Conservation (phyloP, 2,329 filamentous ascomycete genomes). For the Pestalotiopsis sp. region DNA sequence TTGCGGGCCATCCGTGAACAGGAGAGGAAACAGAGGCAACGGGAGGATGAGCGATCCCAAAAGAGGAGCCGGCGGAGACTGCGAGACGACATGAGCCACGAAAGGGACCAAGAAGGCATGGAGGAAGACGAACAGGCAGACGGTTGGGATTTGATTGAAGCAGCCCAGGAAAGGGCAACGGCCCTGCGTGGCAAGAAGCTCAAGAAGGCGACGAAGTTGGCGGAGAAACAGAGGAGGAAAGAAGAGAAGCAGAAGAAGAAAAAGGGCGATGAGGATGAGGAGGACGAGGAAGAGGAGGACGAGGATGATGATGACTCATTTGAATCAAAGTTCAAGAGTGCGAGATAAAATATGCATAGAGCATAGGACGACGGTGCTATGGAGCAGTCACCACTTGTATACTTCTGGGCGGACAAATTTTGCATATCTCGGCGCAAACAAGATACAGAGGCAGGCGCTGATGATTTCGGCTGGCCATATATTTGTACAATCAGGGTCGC, state of each 20-base stretch:
- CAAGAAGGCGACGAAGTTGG: slow-evolving; percentile 5
- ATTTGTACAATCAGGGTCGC: not conserved
- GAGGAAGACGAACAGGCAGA: not conserved
- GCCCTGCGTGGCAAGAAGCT: slow-evolving; percentile 6
- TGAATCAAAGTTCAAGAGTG: slow-evolving; percentile 2
- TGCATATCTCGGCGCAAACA: too few species aligned
- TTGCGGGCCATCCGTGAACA: not conserved
- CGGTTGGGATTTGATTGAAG: not conserved
- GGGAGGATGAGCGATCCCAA: not conserved
- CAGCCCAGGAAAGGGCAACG: not conserved
- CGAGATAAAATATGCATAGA: not conserved
- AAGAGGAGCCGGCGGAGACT: not conserved
- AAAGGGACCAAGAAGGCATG: not conserved
- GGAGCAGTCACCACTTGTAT: not conserved
- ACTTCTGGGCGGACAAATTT: not conserved
- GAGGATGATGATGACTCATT: slow-evolving; percentile 5
- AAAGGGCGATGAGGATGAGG: not conserved
- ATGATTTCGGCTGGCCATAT: too few species aligned
- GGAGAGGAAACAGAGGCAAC: not conserved
- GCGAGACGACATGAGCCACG: not conserved
- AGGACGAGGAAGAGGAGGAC: not conserved
- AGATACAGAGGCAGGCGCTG: too few species aligned
- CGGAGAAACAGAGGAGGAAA: not conserved
- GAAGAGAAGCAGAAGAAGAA: not conserved
- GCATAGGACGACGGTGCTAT: not conserved